Evolutionary conservation across 768 basidiomycete genomes (phyloP).

Genomic region (Trametes cinnabarina): DNA sequence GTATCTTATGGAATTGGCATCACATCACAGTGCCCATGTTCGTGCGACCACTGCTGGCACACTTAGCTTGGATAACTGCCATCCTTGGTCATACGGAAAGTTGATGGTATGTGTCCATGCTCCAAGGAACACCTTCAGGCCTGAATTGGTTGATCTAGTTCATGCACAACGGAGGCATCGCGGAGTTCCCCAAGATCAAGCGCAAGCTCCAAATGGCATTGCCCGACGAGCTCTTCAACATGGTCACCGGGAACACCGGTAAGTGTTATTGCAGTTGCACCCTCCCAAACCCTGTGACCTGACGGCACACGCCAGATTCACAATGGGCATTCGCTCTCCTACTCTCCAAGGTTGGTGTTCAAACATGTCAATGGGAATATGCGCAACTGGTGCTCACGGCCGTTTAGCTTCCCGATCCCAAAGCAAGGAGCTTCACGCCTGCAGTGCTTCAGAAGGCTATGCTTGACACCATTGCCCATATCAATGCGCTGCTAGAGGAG

Average conservation of each 20-base stretch:
- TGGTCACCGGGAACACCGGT: constrained; percentile 93
- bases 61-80: constrained; percentile 90
- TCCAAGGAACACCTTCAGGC: too few relatives aligned
- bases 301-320: constrained; percentile 55
- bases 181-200: constrained; percentile 79
- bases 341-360: constrained; percentile 63
- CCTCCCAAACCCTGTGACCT: background rate
- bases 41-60: constrained; percentile 92
- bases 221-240: constrained; percentile 80
- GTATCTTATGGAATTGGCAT: background rate
- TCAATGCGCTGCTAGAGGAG: constrained; percentile 76
- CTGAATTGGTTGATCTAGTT: too few relatives aligned
- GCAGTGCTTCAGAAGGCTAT: constrained; percentile 76
- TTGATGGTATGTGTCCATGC: constrained; percentile 65
- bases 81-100: constrained; percentile 90
- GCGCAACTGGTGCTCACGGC: background rate
- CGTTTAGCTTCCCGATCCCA: constrained; percentile 71
- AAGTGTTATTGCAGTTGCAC: constrained; percentile 20
- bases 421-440: constrained; percentile 72
- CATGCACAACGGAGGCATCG: constrained; percentile 76
- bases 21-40: constrained; percentile 71
- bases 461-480: constrained; percentile 77
- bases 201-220: constrained; percentile 72
- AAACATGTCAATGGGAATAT: background rate
- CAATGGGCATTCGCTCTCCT: constrained; percentile 97